These are phyloP conservation scores for Sclerotinia glacialis DNA, from an alignment of 2,329 filamentous ascomycete species.

Conservation along the genomic window DNA sequence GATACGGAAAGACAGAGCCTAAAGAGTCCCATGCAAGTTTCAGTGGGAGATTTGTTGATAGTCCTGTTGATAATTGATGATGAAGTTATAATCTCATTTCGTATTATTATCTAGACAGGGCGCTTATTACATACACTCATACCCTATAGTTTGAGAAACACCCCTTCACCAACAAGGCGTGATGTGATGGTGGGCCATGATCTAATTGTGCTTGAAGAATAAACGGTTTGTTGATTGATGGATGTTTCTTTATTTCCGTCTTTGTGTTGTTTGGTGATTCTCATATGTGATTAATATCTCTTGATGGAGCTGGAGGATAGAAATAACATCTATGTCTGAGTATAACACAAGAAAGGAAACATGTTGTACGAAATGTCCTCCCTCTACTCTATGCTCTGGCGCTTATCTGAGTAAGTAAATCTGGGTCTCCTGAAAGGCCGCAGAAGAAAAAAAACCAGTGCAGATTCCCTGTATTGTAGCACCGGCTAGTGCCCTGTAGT, in stretches of 20 bases:
- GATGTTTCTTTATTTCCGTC: background rate
- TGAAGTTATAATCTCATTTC: background rate
- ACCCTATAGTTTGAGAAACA: constrained; percentile 14
- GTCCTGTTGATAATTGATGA: background rate
- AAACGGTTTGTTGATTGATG: background rate
- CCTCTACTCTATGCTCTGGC: constrained; percentile 1
- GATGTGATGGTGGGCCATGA: background rate
- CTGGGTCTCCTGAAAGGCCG: constrained; percentile 19
- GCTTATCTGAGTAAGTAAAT: constrained; percentile 21
- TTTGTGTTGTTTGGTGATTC: background rate
- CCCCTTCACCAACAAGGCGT: too few species aligned
- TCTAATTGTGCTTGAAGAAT: background rate
- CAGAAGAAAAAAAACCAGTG: constrained; percentile 8
- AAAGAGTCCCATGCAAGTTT: background rate
- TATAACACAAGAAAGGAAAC: background rate
- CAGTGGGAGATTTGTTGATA: background rate
- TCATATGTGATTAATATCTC: background rate
- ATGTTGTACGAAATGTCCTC: background rate
- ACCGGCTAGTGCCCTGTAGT: constrained; percentile 12
- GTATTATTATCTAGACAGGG: constrained; percentile 1
- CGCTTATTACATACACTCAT: constrained; percentile 16
- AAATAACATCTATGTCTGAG: background rate
- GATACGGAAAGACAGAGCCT: background rate
- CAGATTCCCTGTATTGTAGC: constrained; percentile 1
- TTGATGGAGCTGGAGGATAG: background rate